A percentile compares a stretch with the other conserved stretches of the same genome.
Evolutionary conservation across 2,329 filamentous ascomycete species (phyloP).

Genomic region (Ilyonectria mors-panacis): DNA sequence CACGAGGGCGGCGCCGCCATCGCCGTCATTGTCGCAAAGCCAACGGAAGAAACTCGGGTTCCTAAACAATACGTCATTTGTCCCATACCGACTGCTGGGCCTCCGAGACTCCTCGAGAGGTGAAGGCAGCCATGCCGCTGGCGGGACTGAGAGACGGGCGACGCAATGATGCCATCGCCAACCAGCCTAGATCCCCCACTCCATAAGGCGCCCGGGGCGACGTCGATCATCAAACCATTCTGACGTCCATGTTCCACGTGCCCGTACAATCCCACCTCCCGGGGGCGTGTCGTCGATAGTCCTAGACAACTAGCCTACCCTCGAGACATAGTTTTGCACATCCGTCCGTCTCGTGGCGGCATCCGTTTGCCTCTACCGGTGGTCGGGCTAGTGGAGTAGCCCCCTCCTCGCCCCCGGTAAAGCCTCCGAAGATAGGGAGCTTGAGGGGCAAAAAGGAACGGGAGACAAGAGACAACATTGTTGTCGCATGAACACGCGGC

Average conservation of each 20-base stretch:
- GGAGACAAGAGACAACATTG: background rate
- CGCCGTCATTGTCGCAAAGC: background rate
- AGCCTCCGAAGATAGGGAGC: background rate
- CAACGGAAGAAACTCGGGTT: background rate
- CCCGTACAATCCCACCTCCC: constrained; percentile 9
- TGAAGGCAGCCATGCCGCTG: background rate
- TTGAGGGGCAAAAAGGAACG: background rate
- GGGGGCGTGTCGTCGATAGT: constrained; percentile 4
- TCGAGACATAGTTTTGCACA: background rate
- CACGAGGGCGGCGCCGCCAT: background rate
- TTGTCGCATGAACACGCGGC: background rate
- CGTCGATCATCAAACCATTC: constrained; percentile 27
- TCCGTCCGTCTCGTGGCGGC: background rate
- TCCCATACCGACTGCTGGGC: background rate
- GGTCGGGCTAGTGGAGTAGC: background rate
- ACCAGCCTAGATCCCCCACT: background rate
- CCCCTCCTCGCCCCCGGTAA: background rate
- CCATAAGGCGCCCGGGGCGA: constrained; percentile 2
- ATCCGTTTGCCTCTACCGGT: background rate
- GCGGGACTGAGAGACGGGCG: background rate
- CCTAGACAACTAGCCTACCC: background rate
- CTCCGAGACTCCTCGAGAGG: background rate
- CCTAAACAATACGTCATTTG: background rate
- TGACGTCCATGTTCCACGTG: constrained; percentile 28
- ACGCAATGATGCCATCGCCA: constrained; percentile 6